Percentiles rank a stretch among this genome's conserved stretches.
Evolutionary conservation across 139 green algal genomes (phyloP).

Genomic region (Coelastrella sp.): DNA sequence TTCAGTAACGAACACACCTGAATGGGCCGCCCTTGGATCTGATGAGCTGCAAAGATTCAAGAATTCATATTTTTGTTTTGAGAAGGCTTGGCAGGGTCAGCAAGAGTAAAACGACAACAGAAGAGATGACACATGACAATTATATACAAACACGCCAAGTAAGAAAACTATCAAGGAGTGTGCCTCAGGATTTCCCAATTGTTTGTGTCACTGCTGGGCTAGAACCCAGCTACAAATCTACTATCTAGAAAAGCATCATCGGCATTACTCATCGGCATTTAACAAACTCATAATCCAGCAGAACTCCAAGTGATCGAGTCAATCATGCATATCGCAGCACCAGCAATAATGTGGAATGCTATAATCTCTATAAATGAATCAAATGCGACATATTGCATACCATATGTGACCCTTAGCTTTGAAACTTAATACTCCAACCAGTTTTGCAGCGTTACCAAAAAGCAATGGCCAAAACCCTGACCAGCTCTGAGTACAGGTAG

Average conservation of each 20-base stretch:
- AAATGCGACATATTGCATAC: no score
- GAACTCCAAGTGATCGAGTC: no score
- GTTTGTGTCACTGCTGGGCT: background rate
- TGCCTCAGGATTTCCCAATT: background rate
- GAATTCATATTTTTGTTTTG: no score
- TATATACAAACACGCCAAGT: background rate
- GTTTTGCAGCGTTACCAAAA: background rate
- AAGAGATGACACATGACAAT: background rate
- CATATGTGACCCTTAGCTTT: background rate
- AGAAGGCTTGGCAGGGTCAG: no score
- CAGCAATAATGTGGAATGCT: no score
- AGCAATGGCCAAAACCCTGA: background rate
- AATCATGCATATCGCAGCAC: no score
- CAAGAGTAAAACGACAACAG: background rate
- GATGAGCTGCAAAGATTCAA: no score
- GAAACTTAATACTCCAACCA: background rate
- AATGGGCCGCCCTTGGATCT: no score
- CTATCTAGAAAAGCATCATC: background rate
- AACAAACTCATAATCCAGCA: background rate
- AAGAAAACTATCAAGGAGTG: background rate
- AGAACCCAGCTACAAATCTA: slow-evolving; percentile 14
- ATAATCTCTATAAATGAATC: no score
- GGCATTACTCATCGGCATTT: background rate
- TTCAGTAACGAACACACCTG: no score
- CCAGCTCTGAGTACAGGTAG: no score